Evolutionary conservation across 2,329 filamentous ascomycete species (phyloP).

Genomic region (Pyricularia pennisetigena): DNA sequence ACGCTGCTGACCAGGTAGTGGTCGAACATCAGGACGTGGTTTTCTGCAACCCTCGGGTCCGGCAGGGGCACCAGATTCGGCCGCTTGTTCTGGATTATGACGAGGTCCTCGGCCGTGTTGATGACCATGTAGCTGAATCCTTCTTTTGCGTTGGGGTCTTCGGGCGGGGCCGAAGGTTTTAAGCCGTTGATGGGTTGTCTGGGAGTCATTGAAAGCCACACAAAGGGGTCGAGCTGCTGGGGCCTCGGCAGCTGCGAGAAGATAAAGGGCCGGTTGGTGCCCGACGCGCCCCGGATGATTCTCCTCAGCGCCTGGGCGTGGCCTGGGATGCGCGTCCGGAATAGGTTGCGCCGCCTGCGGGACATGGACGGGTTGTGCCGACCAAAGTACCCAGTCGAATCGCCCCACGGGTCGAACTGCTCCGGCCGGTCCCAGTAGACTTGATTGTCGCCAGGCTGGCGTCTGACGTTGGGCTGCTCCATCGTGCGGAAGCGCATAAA

Average conservation of each 20-base stretch:
- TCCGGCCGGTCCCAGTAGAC: not conserved
- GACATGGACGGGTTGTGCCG: not conserved
- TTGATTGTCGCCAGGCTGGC: not conserved
- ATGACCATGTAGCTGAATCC: not conserved
- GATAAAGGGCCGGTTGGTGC: not conserved
- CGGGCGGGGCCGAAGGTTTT: not conserved
- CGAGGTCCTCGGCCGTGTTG: not conserved
- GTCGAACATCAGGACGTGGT: not conserved
- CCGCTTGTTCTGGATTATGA: not conserved
- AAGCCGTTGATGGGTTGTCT: not conserved
- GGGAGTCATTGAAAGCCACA: not conserved
- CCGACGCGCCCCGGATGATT: not conserved
- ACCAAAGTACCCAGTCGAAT: not conserved
- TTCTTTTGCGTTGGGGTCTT: not conserved
- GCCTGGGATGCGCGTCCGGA: not conserved
- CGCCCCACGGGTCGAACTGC: not conserved
- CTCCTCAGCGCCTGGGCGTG: not conserved
- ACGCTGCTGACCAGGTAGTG: not conserved
- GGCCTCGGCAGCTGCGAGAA: not conserved
- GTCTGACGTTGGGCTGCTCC: not conserved
- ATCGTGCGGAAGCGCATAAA: not conserved
- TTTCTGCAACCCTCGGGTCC: not conserved
- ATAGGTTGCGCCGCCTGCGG: not conserved
- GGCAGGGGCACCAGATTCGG: not conserved
- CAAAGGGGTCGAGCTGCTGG: not conserved